Evolutionary conservation across 2,329 filamentous ascomycete species (phyloP).

Genomic region (Endoconidiophora polonica): DNA sequence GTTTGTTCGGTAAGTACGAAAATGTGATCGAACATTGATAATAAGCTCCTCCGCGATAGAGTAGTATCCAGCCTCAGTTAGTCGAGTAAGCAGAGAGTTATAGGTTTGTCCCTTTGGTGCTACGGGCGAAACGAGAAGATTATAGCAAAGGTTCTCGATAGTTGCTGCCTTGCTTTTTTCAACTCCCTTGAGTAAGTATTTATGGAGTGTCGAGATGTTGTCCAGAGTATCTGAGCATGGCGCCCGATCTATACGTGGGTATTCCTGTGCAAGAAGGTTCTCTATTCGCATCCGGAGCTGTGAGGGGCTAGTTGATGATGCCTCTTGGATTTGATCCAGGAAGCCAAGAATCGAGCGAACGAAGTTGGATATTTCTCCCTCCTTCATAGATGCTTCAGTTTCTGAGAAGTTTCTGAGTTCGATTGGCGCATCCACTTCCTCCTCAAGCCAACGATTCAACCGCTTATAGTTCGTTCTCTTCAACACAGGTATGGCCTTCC

Average conservation of each 20-base stretch:
- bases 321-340: neutral
- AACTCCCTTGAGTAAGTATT: constrained; percentile 9
- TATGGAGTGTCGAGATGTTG: constrained; percentile 5
- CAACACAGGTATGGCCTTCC: constrained; percentile 10
- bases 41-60: constrained; percentile 33
- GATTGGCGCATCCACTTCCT: neutral
- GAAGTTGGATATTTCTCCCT: constrained; percentile 9
- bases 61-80: constrained; percentile 34
- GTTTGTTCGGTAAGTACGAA: constrained; percentile 4
- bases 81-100: constrained; percentile 53
- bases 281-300: constrained; percentile 7
- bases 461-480: constrained; percentile 13
- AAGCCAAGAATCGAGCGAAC: constrained; percentile 9
- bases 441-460: constrained; percentile 6
- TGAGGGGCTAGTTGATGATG: neutral
- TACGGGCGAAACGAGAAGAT: constrained; percentile 43
- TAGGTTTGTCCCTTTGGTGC: constrained; percentile 53
- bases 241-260: constrained; percentile 2
- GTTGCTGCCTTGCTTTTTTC: constrained; percentile 4
- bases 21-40: constrained; percentile 11
- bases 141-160: constrained; percentile 41
- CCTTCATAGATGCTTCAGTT: neutral
- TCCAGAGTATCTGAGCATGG: neutral
- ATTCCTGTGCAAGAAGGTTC: constrained; percentile 8
- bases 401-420: constrained; percentile 5